Evolutionary conservation across 2,329 filamentous ascomycete species (phyloP), one percentile per base, ranked within the genome.

Genomic region (Xylariales sp.): DNA sequence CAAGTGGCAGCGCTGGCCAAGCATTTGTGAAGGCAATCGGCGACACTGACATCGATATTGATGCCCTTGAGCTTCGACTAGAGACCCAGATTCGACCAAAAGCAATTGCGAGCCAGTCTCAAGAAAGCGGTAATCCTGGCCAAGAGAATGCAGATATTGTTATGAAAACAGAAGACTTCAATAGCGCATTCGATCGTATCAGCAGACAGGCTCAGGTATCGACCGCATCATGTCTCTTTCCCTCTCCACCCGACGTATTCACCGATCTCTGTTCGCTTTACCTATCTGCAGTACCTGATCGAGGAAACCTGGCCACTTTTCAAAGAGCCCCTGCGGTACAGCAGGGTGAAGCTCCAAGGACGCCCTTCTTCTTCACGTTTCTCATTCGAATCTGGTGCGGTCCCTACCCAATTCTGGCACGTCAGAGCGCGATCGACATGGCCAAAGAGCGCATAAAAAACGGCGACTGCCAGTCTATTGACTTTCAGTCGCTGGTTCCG

Each of bases 401-500:
- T 0, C 70, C 79, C 2, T 83, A 83, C 53, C 83, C 87, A 6
- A 78, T 78, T 3, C 65, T 85, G 31, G 82, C 81, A 4, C 79
- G 86, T 45, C 72, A 76, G 38, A 74, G 81, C 7, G 87, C 89
- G 10, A 62, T 95, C 33, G 78, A 81, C 28, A 71, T 79, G 53
- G 74, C 79, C 12, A 77, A 79, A 42, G 68, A 68, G 20, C 68
- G 71, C 18, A 57, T 88, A 14, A 75, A 76, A 37, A 59, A 63
- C 8, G 61, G 62, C 12, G 70, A 74, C 41, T 68, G 66, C 38
- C 59, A 55, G 16, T 65, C 66, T 15, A 54, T 76, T 6, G 85
- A 95, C 55, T 72, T 90, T 33, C 91, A 97, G 56, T 76, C 79
- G 10, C 59, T 96, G 14, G 56, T 95, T n/a, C 91, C 91, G 3